Base-by-base conservation (phyloP, 495 filamentous ascomycete species). In the Jackrogersella multiformis region DNA sequence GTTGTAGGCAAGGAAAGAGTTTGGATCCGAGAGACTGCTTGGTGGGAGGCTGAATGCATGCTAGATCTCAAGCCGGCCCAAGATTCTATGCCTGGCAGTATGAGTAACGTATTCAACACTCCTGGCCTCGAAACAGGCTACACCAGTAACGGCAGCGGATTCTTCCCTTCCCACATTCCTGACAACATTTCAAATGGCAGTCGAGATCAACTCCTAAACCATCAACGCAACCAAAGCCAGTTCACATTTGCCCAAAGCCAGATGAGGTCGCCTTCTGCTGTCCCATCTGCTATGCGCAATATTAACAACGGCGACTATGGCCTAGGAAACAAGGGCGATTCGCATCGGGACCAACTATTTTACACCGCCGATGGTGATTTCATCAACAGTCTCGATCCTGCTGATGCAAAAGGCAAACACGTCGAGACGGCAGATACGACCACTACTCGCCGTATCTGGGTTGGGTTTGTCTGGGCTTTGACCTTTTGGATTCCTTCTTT, bases 11-110 rank as follows among this genome's bases (percentile, higher is more conserved):
- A 88, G 35, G 91, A 97, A 75, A 88, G 95, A 4, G 89, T 99
- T 35, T 99, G 95, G 95, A 93, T 97, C 83, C 84, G 95, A 39
- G 95, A 99, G 74, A 86, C 81, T 48, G 88, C 93, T 8, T 99
- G 95, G 95, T 97, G 95, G 94, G 96, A 98, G 77, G 94, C 94
- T 9, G 95, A 99, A 77, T 91, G 87, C 61, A 97, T 97, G 91
- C 88, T 98, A 24, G 95, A 99, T 73, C 77, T 97, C 59, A 96
- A 96, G 76, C 88, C 91, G 0, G 41, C 56, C 10, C 66, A 73
- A 26, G 70, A 70, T 24, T 23, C 51, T 21, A 79, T 78, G 44
- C 75, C 74, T 36, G 77, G 76, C 66, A 23, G 59, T 16, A 81
- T 82, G 68, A 80, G 76, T 51, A 82, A 83, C 73, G 77, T 86